Evolutionary conservation across 768 basidiomycete species (phyloP), one percentile per base, ranked within the genome.

Genomic region (Sistotremastrum suecicum): DNA sequence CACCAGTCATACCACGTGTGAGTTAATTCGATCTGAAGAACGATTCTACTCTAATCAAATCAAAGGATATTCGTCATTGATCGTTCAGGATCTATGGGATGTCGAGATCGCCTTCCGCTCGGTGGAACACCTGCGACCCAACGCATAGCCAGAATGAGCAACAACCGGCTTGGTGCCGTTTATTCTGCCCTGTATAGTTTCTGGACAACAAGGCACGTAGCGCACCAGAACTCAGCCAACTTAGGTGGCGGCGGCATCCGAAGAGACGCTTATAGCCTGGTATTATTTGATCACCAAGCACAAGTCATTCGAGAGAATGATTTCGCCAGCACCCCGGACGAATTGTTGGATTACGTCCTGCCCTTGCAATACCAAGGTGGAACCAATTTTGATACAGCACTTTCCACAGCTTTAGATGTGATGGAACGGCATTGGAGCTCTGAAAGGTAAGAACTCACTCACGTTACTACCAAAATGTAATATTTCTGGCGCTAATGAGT

Each of bases 1-100:
- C 70, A 69, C 12, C 75, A 71, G 51, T 65, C 77, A 0, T 78
- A 70, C 59, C 76, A 80, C 55, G 74, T 80, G 74, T 78, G 55
- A 48, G 75, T 65, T 2, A 3, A 41, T 0, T 5, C 10, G n/a
- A 34, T 29, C 5, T 20, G 39, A 31, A 10, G 3, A 45, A 28
- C 41, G 29, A 31, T 10, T 1, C 9, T 33, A 11, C 7, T 11
- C 37, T 47, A 29, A 34, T 37, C 39, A 20, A 30, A 4, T 20
- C 28, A 4, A 41, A 74, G 72, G 5, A 70, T 75, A n/a, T 77
- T 76, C 42, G 71, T 75, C 12, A 69, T 71, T 48, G 76, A 75
- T 46, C 65, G 59, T 72, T 79, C 78, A 0, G 46, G 61, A 0
- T 79, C 77, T 1, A 78, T 79, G 76, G 0, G 29, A 3, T 2